Percentiles rank a stretch among this genome's conserved stretches.
These are phyloP conservation scores for Vigna mungo DNA, from an alignment of 306 rosid species.

Conservation along the genomic window DNA sequence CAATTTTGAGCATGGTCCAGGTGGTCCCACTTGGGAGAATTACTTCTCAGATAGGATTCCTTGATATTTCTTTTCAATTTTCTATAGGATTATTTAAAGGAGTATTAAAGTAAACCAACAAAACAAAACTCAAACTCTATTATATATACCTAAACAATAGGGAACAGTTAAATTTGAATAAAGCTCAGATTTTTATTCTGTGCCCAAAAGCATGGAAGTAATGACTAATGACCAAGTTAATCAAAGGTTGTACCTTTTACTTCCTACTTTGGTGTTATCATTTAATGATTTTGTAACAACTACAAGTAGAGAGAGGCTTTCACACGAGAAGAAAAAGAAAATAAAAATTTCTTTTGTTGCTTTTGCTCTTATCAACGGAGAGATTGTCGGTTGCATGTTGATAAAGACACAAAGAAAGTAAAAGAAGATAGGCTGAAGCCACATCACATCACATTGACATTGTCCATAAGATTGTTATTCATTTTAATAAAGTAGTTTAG, in stretches of 20 bases:
- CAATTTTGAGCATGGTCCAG: constrained; percentile 43
- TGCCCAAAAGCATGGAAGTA: background rate
- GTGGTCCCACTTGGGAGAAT: constrained; percentile 53
- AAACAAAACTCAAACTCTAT: background rate
- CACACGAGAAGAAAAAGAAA: background rate
- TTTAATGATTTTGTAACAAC: background rate
- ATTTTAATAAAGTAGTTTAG: background rate
- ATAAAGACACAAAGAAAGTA: background rate
- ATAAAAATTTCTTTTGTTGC: background rate
- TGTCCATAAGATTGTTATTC: background rate
- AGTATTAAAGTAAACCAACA: background rate
- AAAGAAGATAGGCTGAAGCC: background rate
- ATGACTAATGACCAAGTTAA: background rate
- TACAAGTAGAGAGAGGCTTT: background rate
- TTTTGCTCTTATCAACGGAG: background rate
- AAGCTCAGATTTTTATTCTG: background rate
- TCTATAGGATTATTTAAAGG: constrained; percentile 5
- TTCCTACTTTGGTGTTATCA: background rate
- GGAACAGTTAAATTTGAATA: background rate
- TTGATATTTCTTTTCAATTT: constrained; percentile 31
- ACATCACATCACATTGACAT: background rate
- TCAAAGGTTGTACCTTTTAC: background rate
- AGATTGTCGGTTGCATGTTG: background rate
- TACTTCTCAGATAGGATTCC: constrained; percentile 25
- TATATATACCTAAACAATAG: background rate